Base-by-base conservation (phyloP, 495 filamentous ascomycete species). In the Penicillium maclennaniae region DNA sequence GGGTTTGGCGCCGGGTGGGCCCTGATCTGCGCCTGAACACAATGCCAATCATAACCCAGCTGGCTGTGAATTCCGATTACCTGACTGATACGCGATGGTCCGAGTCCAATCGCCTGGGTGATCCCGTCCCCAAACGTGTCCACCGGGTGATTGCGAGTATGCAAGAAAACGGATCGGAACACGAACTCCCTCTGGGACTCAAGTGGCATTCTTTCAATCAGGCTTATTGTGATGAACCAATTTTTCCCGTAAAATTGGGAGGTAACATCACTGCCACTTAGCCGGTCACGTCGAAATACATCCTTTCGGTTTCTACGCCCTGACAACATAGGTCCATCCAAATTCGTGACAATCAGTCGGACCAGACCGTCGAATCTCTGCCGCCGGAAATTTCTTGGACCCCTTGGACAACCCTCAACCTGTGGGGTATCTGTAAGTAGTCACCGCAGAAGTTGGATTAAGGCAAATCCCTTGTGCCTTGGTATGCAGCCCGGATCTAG, bases 21-120 rank as follows among this genome's bases (percentile, higher is more conserved):
- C 60, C 60, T 66, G 63, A 64, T 64, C 61, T 59, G 54, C 60
- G 44, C 36, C 49, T 56, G 57, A 47, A 59, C 10, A 20, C 34
- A 21, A 9, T 9, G 27, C 59, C 55, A 62, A 58, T 62, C 44
- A 51, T n/a, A 1, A 20, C 10, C 3, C 1, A 6, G 2, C 3
- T 39, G 48, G 45, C 20, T 46, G 56, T 56, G 50, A 47, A 41
- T 45, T 56, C 52, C 55, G 59, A 42, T 49, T 47, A 45, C 56
- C 27, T 37, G 17, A 61, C 50, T 4, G 31, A 34, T 34, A 34
- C 31, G 31, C 31, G 31, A 12, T 34, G 31, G 14, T 34, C 31
- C 10, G 9, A 34, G 10, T 34, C 31, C 31, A 34, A 34, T 34
- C 31, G 31, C 31, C 31, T 34, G 14, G 31, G 23, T 10, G 8